These are phyloP conservation scores for Russula abietina DNA, from an alignment of 768 basidiomycete species.

Conservation along the genomic window DNA sequence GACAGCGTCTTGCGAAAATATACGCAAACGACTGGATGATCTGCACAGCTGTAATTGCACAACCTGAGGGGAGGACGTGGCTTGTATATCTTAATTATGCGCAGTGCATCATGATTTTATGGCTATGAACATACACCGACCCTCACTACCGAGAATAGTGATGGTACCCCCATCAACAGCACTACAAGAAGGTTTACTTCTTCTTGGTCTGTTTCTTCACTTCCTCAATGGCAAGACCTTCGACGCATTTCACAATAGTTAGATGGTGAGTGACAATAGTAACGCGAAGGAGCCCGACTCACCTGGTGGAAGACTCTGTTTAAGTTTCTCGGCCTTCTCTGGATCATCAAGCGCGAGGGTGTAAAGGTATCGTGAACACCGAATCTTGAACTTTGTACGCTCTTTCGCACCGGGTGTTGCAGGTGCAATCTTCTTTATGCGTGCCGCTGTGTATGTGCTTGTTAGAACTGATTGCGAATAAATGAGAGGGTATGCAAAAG, in stretches of 20 bases:
- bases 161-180: neutral
- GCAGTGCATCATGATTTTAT: slow-evolving; percentile 16
- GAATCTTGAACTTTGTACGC: slow-evolving; percentile 96
- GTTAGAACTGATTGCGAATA: slow-evolving; percentile 9
- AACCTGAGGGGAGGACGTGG: neutral
- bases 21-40: slow-evolving; percentile 5
- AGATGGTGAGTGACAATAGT: neutral
- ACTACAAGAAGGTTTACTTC: slow-evolving; percentile 42
- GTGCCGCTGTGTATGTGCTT: slow-evolving; percentile 60
- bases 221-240: slow-evolving; percentile 70
- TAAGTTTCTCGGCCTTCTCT: slow-evolving; percentile 97
- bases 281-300: slow-evolving; percentile 30
- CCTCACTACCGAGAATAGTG: neutral
- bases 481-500: neutral
- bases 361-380: slow-evolving; percentile 95
- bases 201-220: slow-evolving; percentile 62
- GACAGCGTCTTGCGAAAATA: slow-evolving; percentile 12
- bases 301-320: slow-evolving; percentile 94
- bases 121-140: slow-evolving; percentile 13
- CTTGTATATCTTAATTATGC: slow-evolving; percentile 1
- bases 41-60: neutral
- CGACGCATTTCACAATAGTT: neutral
- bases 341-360: slow-evolving; percentile 94
- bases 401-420: slow-evolving; percentile 63
- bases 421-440: slow-evolving; percentile 91